Evolutionary conservation across 257 asterid genomes (phyloP).

Genomic region (Penstemon newberryi): DNA sequence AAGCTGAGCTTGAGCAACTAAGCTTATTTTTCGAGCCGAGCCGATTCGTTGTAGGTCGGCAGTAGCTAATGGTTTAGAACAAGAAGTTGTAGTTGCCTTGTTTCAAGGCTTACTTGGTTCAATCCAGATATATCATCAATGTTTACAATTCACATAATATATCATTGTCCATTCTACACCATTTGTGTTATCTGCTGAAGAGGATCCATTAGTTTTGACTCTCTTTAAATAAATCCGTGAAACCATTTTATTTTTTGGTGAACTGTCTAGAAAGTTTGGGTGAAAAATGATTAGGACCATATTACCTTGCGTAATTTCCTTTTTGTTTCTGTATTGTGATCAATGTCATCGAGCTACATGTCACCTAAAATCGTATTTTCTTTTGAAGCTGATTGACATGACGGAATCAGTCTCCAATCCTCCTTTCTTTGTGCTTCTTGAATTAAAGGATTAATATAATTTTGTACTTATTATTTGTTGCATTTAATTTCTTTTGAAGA

Average conservation of each 20-base stretch:
- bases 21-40: no score
- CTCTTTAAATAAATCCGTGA: background rate
- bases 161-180: background rate
- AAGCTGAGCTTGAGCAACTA: no score
- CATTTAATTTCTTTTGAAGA: slow-evolving; percentile 44
- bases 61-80: no score
- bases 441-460: background rate
- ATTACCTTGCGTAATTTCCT: background rate
- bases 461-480: slow-evolving; percentile 17
- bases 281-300: background rate
- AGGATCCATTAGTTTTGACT: background rate
- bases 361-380: background rate
- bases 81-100: no score
- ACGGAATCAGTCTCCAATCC: background rate
- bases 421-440: no score
- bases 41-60: no score
- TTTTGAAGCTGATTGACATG: background rate
- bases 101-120: no score
- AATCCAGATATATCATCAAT: no score
- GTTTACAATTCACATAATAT: background rate
- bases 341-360: background rate
- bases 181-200: background rate
- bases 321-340: background rate
- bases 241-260: no score
- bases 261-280: background rate